Evolutionary conservation across 805 yeast genomes (phyloP).

Genomic region (Maudiozyma serrabonitensis): DNA sequence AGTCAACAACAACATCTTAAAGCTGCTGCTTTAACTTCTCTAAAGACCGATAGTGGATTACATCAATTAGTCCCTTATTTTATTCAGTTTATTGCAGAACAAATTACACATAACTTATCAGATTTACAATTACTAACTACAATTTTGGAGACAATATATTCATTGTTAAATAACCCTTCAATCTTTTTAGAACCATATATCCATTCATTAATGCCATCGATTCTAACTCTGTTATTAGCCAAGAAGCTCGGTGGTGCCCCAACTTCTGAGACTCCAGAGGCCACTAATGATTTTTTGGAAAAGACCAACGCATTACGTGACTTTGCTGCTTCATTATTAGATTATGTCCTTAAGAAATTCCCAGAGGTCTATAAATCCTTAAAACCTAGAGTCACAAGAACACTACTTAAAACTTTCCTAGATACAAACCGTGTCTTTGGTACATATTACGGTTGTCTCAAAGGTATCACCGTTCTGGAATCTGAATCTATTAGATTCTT

Average conservation of each 20-base stretch:
- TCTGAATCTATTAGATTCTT: slow-evolving; percentile 79
- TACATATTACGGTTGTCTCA: slow-evolving; percentile 84
- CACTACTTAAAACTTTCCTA: slow-evolving; percentile 80
- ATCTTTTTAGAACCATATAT: slow-evolving; percentile 90
- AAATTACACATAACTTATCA: slow-evolving; percentile 77
- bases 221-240: slow-evolving; percentile 79
- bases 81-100: slow-evolving; percentile 92
- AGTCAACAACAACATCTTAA: slow-evolving; percentile 35
- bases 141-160: slow-evolving; percentile 81
- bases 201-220: slow-evolving; percentile 95
- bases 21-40: slow-evolving; percentile 73
- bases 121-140: slow-evolving; percentile 63
- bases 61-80: slow-evolving; percentile 96
- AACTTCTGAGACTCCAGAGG: slow-evolving; percentile 18
- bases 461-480: slow-evolving; percentile 77
- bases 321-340: slow-evolving; percentile 74
- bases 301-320: slow-evolving; percentile 60
- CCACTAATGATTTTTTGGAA: slow-evolving; percentile 29
- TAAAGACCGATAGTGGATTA: slow-evolving; percentile 87
- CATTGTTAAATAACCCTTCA: slow-evolving; percentile 72
- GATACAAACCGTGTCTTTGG: slow-evolving; percentile 78
- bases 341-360: slow-evolving; percentile 67
- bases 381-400: slow-evolving; percentile 89
- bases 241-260: slow-evolving; percentile 63
- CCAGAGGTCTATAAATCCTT: slow-evolving; percentile 82